Base-by-base conservation (phyloP, 768 basidiomycete genomes). In the Serpula lacrymans region DNA sequence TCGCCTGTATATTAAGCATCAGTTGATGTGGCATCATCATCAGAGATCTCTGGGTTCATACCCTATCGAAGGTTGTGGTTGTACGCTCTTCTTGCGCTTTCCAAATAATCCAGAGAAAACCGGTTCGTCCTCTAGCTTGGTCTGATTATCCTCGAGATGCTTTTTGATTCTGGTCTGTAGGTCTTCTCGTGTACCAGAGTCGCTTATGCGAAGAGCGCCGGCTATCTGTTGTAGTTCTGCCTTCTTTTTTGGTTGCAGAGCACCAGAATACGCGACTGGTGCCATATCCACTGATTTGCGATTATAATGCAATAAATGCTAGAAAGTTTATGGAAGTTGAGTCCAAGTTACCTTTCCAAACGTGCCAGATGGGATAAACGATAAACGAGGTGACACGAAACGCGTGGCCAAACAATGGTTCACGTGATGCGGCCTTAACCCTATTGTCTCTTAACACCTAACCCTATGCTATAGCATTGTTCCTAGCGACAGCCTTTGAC, bases 231-330 rank as follows among this genome's bases (percentile, higher is more conserved):
- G 80, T 3, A 86, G 71, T 16, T 85, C 83, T 3, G 67, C 67
- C 58, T 85, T 85, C 64, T 82, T 84, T 63, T 85, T 84, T n/a
- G 72, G 52, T 44, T 68, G 71, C 20, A 84, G 70, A 20, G 75
- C 58, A 33, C 82, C 82, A 28, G 74, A 53, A 53, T 64, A 82
- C 24, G 60, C 44, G 42, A 64, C 41, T 25, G 67, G 66, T 28
- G 72, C 58, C 74, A 76, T 78, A 58, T 47, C 51, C 28, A 24
- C n/a, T n/a, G n/a, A n/a, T n/a, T n/a, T n/a, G n/a, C n/a, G n/a
- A n/a, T n/a, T n/a, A n/a, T n/a, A n/a, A n/a, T n/a, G n/a, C n/a
- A n/a, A n/a, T n/a, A n/a, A n/a, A n/a, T n/a, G n/a, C n/a, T n/a
- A n/a, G n/a, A n/a, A n/a, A n/a, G n/a, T n/a, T n/a, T n/a, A n/a